Conservation (phyloP, 495 filamentous ascomycete genomes). For the Neurospora sp. region DNA sequence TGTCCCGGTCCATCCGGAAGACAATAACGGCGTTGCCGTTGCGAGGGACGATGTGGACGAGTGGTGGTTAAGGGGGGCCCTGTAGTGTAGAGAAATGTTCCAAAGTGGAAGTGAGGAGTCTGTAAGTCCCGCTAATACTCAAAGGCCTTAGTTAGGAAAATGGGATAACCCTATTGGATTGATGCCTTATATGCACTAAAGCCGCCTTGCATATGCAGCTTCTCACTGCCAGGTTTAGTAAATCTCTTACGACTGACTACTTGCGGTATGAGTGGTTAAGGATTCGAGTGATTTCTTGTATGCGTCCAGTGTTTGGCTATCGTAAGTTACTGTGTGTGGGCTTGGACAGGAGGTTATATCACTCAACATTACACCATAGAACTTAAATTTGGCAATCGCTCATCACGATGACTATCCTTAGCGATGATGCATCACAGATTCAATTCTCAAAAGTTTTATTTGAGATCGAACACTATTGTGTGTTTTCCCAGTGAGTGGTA, state of each 20-base stretch:
- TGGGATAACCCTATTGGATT: too few relatives aligned
- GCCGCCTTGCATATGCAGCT: too few relatives aligned
- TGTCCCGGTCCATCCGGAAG: constrained; percentile 19
- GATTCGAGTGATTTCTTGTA: background rate
- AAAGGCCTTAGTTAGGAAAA: too few relatives aligned
- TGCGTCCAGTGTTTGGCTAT: background rate
- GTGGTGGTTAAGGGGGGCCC: background rate
- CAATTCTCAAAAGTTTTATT: background rate
- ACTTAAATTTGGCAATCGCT: background rate
- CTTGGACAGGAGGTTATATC: background rate
- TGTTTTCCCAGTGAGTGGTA: background rate
- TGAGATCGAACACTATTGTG: background rate
- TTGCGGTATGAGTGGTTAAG: background rate
- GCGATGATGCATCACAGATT: background rate
- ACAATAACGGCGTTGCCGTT: background rate
- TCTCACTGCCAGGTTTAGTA: too few relatives aligned
- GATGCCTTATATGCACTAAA: too few relatives aligned
- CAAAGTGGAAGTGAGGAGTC: background rate
- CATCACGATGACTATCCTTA: background rate
- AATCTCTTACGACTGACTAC: too few relatives aligned
- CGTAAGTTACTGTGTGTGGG: background rate
- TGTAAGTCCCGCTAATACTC: background rate
- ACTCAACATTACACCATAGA: background rate
- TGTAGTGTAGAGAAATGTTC: too few relatives aligned
- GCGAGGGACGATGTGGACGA: background rate